phyloP scores from a whole-genome alignment of 2,329 filamentous ascomycete genomes.

The Penicillium vulpinum region DNA sequence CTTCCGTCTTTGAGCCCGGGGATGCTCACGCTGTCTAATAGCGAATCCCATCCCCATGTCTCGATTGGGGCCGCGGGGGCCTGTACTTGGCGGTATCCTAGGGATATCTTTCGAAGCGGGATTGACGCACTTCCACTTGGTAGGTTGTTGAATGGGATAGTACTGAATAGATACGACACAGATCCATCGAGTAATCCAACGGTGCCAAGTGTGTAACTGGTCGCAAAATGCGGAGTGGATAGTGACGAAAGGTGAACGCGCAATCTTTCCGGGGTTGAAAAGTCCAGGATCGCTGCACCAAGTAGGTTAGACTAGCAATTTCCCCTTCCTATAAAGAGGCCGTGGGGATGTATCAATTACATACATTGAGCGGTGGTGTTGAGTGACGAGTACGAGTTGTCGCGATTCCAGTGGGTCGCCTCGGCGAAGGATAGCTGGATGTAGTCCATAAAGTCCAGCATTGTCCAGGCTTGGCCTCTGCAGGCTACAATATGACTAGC shows the following conservation, averaged over 20 bases:
- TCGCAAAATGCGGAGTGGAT: constrained; percentile 88
- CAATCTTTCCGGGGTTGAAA: constrained; percentile 79
- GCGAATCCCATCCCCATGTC: constrained; percentile 36
- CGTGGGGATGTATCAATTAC: not conserved
- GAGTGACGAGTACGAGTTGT: constrained; percentile 87
- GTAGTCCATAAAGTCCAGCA: constrained; percentile 98
- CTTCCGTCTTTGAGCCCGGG: constrained; percentile 15
- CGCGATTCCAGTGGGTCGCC: constrained; percentile 81
- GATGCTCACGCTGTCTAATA: constrained; percentile 27
- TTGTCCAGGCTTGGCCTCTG: constrained; percentile 43
- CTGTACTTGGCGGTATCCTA: constrained; percentile 77
- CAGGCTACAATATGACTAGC: not conserved
- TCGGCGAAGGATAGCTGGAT: constrained; percentile 88
- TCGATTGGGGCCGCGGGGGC: constrained; percentile 37
- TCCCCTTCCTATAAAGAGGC: not conserved
- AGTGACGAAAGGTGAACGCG: constrained; percentile 87
- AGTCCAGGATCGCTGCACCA: constrained; percentile 74
- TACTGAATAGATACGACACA: constrained; percentile 95
- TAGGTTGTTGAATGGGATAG: constrained; percentile 68
- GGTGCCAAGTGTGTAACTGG: constrained; percentile 86
- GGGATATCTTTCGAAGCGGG: constrained; percentile 73
- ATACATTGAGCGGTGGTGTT: constrained; percentile 79
- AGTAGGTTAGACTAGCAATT: not conserved
- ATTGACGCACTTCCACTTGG: constrained; percentile 71
- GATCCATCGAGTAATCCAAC: constrained; percentile 92